Evolutionary conservation across 495 filamentous ascomycete genomes (phyloP).

Genomic region (Tuber melanosporum): DNA sequence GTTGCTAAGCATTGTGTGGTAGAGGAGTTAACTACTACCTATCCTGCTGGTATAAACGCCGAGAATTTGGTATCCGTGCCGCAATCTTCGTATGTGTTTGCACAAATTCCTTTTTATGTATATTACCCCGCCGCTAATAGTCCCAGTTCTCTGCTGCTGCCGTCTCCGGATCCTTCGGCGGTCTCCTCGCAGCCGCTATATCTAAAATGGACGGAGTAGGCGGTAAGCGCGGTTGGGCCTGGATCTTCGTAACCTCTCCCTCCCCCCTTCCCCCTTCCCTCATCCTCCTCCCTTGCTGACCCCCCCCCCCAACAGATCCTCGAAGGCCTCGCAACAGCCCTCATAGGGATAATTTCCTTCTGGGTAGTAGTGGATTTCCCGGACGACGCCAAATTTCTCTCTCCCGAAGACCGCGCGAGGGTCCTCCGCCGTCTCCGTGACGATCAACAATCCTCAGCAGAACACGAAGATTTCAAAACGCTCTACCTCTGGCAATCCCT

Average conservation of each 20-base stretch:
- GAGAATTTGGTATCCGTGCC: conserved; percentile 67
- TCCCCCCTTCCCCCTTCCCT: conserved; percentile 28
- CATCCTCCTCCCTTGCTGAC: background rate
- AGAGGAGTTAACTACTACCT: conserved; percentile 78
- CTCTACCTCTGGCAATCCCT: conserved; percentile 67
- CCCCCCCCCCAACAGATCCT: conserved; percentile 48
- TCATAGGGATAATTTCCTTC: conserved; percentile 68
- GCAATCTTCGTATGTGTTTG: conserved; percentile 61
- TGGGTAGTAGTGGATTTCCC: conserved; percentile 91
- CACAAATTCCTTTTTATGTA: background rate
- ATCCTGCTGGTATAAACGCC: conserved; percentile 78
- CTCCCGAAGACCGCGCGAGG: conserved; percentile 61
- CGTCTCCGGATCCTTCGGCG: conserved; percentile 78
- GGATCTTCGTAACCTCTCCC: conserved; percentile 57
- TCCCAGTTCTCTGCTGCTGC: conserved; percentile 69
- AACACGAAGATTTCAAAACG: conserved; percentile 73
- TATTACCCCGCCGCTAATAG: background rate
- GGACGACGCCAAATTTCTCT: conserved; percentile 71
- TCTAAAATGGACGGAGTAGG: conserved; percentile 65
- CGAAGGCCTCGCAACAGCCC: conserved; percentile 67
- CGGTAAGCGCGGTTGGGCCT: conserved; percentile 65
- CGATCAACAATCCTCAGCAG: conserved; percentile 71
- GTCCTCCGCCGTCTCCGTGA: conserved; percentile 65
- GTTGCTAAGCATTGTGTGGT: background rate
- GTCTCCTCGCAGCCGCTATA: conserved; percentile 72